phyloP scores from a whole-genome alignment of 2,329 filamentous ascomycete species.

The Aspergillus felis region DNA sequence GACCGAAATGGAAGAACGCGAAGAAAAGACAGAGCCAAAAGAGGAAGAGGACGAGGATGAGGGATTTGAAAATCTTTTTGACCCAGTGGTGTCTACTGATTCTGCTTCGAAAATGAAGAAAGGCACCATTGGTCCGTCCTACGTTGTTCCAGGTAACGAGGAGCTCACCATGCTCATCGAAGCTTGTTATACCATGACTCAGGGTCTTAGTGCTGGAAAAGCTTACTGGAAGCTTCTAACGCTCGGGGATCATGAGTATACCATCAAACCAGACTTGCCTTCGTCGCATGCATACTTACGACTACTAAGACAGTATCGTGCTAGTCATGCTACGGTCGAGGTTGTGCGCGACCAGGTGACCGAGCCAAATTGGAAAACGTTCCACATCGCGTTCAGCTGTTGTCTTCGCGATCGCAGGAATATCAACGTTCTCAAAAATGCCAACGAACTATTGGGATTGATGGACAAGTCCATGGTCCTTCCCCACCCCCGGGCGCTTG shows the following conservation, averaged over 20 bases:
- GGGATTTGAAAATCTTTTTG: conserved; percentile 34
- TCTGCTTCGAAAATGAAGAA: background rate
- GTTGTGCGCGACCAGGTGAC: conserved; percentile 53
- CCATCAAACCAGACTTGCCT: conserved; percentile 66
- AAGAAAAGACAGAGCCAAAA: conserved; percentile 4
- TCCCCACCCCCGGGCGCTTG: conserved; percentile 28
- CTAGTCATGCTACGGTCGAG: conserved; percentile 59
- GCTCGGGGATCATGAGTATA: conserved; percentile 41
- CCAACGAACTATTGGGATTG: conserved; percentile 60
- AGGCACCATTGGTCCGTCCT: conserved; percentile 18
- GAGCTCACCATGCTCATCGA: conserved; percentile 67
- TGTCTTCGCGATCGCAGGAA: conserved; percentile 77
- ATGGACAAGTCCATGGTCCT: conserved; percentile 47
- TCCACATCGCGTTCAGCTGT: conserved; percentile 68
- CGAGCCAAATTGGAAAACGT: conserved; percentile 51
- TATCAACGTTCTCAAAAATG: conserved; percentile 61
- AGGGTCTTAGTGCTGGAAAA: conserved; percentile 58
- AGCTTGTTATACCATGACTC: conserved; percentile 55
- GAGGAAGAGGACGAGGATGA: conserved; percentile 24
- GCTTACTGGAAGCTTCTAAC: conserved; percentile 77
- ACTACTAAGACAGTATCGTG: conserved; percentile 61
- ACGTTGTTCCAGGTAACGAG: conserved; percentile 49
- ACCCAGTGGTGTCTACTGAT: conserved; percentile 21
- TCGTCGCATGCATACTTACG: conserved; percentile 68
- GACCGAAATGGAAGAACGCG: conserved; percentile 8